A percentile compares a stretch with the other conserved stretches of the same genome.
Evolutionary conservation across 306 rosid species (phyloP).

Genomic region (Herpetospermum pedunculosum): DNA sequence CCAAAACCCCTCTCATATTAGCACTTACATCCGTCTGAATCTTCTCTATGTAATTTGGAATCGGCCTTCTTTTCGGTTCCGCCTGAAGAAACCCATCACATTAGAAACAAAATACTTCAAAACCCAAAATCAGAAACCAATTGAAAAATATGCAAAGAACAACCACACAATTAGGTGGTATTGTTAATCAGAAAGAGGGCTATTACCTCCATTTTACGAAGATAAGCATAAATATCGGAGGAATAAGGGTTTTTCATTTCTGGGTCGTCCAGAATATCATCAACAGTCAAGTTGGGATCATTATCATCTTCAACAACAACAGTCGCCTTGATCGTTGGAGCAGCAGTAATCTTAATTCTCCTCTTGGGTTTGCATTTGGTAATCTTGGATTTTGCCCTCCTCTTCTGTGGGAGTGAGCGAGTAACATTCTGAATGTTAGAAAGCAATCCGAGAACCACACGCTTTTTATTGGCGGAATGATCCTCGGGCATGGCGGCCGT

Average conservation of each 20-base stretch:
- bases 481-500: conserved; percentile 30
- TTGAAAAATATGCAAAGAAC: background rate
- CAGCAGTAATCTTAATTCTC: background rate
- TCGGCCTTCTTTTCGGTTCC: conserved; percentile 52
- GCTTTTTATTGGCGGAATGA: conserved; percentile 27
- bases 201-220: conserved; percentile 55
- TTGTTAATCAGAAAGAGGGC: background rate
- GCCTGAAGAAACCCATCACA: conserved; percentile 21
- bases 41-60: conserved; percentile 40
- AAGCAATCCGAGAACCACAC: conserved; percentile 60
- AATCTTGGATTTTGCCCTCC: conserved; percentile 1
- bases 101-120: background rate
- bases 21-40: conserved; percentile 60
- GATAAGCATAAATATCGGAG: too few relatives aligned
- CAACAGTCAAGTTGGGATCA: background rate
- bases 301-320: background rate
- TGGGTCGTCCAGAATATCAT: conserved; percentile 27
- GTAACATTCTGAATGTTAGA: conserved; percentile 21
- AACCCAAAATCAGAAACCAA: background rate
- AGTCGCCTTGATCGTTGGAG: background rate
- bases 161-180: background rate
- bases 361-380: conserved; percentile 8
- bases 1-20: conserved; percentile 60
- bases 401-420: background rate
- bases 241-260: conserved; percentile 46